Base-by-base conservation (phyloP, 1,284 basidiomycete species). In the Trichosporon coremiiforme region DNA sequence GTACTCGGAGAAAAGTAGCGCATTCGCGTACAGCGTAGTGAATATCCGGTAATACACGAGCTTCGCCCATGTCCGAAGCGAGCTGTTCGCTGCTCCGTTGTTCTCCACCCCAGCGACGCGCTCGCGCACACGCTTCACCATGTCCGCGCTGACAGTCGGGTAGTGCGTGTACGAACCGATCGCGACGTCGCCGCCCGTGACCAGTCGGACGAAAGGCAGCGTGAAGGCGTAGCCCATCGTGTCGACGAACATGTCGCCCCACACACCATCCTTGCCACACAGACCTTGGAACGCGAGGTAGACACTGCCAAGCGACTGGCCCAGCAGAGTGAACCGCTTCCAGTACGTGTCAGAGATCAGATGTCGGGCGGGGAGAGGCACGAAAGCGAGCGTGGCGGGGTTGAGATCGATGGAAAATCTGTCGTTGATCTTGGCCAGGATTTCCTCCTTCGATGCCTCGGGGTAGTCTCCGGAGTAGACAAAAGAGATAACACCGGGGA, bases 141-240 rank as follows among this genome's bases (percentile, higher is more conserved):
- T 99, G 75, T 95, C 91, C 0, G 91, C 91, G 79, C 92, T 94
- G 79, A 99, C 96, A 6, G 93, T 96, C 0, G 96, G 96, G 78
- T 98, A 99, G 83, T 99, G 97, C 4, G 95, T 89, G 79, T 99
- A 99, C 25, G 94, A 90, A 2, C 92, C 95, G 15, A 96, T 87
- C 0, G 92, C 90, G 22, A 93, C 85, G 10, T 85, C 82, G 4
- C 86, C 86, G 7, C 82, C 69, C 12, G 82, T 74, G 5, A 96
- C 80, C 50, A 89, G 82, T 4, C 88, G 85, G 2, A 94, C 90
- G 13, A 92, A 84, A 2, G 91, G 93, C 78, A 92, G 95, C 0
- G 93, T 92, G 78, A 98, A 98, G 0, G 94, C 94, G 78, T 97
- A 98, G 29, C 97, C 96, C 95, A 98, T 98, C 0, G 95, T 95